Base-by-base conservation (phyloP, 2,329 filamentous ascomycete genomes). In the Didymella lethalis region DNA sequence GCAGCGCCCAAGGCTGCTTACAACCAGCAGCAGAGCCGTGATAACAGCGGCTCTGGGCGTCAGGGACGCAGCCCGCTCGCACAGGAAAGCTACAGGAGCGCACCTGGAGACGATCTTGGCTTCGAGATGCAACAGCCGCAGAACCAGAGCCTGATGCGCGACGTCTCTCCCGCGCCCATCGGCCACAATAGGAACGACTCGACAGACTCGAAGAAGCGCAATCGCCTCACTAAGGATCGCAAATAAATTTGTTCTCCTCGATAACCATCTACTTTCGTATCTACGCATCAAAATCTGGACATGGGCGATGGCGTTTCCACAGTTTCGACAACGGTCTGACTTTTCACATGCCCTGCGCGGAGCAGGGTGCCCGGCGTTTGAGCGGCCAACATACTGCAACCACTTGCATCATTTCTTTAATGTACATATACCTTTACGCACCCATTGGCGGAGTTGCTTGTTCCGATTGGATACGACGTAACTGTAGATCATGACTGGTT, bases 21-120 rank as follows among this genome's bases (percentile, higher is more conserved):
- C 62, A 68, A 64, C 52, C 54, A 64, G 26, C 52, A 59, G 34
- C 62, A 46, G 52, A 65, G 61, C 38, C 56, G 56, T 32, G 65
- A 69, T 43, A 50, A 55, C 10, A 55, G 47, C 16, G 55, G 59
- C 48, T 54, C 56, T 10, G 44, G 12, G 26, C 71, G 77, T n/a
- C 73, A 68, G 7, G 80, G 79, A 49, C 75, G 78, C 28, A 81
- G 79, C 58, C 81, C 81, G 2, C 74, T 83, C 20, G 80, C 80
- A 3, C 75, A 79, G 44, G 76, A 77, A 59, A 81, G 79, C 63
- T 81, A 80, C 60, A 61, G 73, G 36, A 74, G 70, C 4, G 69
- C 71, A 38, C 69, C 73, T 6, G 72, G 71, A 25, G 65, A 75
- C 4, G 70, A 73, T 14, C 31, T 64, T 8, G 72, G 65, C 25